These are phyloP conservation scores for Rehmannia glutinosa DNA, from an alignment of 257 asterid species.

Conservation along the genomic window DNA sequence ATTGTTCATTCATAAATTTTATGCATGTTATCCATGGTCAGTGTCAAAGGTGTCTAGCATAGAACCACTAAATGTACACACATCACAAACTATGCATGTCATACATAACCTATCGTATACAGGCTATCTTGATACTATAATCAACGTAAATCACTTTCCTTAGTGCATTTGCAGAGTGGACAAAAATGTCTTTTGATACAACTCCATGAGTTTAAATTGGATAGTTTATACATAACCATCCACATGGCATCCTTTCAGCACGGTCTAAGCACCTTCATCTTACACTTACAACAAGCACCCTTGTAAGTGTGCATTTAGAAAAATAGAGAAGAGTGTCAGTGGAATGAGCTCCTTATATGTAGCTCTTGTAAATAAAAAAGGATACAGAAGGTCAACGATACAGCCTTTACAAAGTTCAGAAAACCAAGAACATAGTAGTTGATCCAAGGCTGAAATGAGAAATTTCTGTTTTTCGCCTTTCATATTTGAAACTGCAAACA, in stretches of 20 bases:
- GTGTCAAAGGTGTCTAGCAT: too few relatives aligned
- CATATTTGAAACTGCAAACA: not conserved
- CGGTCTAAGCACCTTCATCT: not conserved
- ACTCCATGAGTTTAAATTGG: too few relatives aligned
- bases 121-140: too few relatives aligned
- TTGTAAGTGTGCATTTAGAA: not conserved
- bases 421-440: not conserved
- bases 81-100: too few relatives aligned
- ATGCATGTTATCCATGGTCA: too few relatives aligned
- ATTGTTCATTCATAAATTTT: too few relatives aligned
- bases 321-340: not conserved
- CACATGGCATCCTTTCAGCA: not conserved
- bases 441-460: not conserved
- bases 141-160: too few relatives aligned
- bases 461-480: not conserved
- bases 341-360: not conserved
- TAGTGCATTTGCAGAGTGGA: too few relatives aligned
- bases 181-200: too few relatives aligned
- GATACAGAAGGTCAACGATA: not conserved
- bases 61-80: too few relatives aligned
- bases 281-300: not conserved
- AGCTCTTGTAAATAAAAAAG: not conserved
- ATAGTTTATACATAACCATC: too few relatives aligned
- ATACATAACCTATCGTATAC: too few relatives aligned
- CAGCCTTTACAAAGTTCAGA: not conserved